Base-by-base conservation (phyloP, 2,329 filamentous ascomycete genomes). In the Fusarium ramigenum region DNA sequence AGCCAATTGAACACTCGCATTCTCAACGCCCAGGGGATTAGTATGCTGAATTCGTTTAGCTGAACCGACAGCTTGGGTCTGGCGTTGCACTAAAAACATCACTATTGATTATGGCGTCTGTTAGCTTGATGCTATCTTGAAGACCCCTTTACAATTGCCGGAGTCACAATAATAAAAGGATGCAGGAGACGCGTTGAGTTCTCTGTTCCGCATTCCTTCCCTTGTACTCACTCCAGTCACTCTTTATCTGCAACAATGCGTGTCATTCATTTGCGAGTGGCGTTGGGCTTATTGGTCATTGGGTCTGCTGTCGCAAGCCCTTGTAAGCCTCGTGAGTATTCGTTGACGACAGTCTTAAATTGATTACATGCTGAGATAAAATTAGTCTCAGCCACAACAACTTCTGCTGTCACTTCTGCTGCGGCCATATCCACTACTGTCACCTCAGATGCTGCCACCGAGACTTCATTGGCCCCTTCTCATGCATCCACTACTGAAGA, bases 151-250 rank as follows among this genome's bases (percentile, higher is more conserved):
- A 10, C 3, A 21, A 40, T 12, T 39, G 25, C 5, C 10, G 2
- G 14, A 21, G 11, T 19, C 25, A 9, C 19, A 14, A n/a, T 18
- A 28, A 39, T 30, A 54, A 40, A 54, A 18, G 36, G 25, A 30
- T 16, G 14, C 3, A 12, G 2, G 3, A 16, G 23, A 37, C 18
- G 0, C 23, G 15, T 2, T 5, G 19, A 5, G 5, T 18, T 11
- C 9, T 18, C 0, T 0, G 1, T 18, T 39, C 7, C 7, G 7
- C 4, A 12, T 54, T 39, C 9, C 3, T 39, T 28, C 14, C 0
- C 50, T 25, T 30, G 23, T 16, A 14, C 2, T 54, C 36, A 54
- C 34, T 39, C 16, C 2, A 40, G 36, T 54, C 50, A n/a, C 50
- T 54, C 19, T 18, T 40, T 54, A 7, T 21, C 25, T 18, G 19